Conservation (phyloP, 768 basidiomycete genomes). For the Podaxis pistillaris region DNA sequence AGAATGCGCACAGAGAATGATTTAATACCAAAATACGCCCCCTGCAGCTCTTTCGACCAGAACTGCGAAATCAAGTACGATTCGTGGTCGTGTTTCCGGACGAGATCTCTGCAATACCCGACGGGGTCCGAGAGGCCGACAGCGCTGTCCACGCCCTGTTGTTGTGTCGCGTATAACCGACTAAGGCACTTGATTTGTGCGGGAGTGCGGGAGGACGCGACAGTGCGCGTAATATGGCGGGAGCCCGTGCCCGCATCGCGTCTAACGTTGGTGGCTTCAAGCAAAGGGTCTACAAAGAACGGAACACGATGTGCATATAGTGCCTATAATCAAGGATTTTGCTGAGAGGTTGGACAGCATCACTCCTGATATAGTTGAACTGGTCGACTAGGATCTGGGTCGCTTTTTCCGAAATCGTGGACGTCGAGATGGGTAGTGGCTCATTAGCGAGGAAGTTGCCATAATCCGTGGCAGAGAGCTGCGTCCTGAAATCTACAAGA, state of each 20-base stretch:
- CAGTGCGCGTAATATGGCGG: background rate
- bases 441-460: slow-evolving; percentile 98
- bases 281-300: background rate
- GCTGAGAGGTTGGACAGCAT: slow-evolving; percentile 86
- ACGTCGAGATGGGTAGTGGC: slow-evolving; percentile 87
- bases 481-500: slow-evolving; percentile 83
- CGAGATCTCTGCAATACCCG: slow-evolving; percentile 68
- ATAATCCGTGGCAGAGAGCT: slow-evolving; percentile 95
- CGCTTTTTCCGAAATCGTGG: slow-evolving; percentile 95
- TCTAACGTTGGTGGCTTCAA: background rate
- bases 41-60: slow-evolving; percentile 63
- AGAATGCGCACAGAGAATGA: slow-evolving; percentile 73
- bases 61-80: slow-evolving; percentile 70
- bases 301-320: background rate
- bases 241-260: background rate
- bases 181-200: background rate
- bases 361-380: slow-evolving; percentile 90
- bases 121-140: slow-evolving; percentile 38
- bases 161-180: background rate
- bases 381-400: slow-evolving; percentile 95
- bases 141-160: background rate
- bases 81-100: slow-evolving; percentile 82
- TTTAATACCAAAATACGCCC: slow-evolving; percentile 74
- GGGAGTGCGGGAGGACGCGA: background rate
- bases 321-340: slow-evolving; percentile 85